phyloP scores from a whole-genome alignment of 306 rosid genomes.

The Quercus dentata region DNA sequence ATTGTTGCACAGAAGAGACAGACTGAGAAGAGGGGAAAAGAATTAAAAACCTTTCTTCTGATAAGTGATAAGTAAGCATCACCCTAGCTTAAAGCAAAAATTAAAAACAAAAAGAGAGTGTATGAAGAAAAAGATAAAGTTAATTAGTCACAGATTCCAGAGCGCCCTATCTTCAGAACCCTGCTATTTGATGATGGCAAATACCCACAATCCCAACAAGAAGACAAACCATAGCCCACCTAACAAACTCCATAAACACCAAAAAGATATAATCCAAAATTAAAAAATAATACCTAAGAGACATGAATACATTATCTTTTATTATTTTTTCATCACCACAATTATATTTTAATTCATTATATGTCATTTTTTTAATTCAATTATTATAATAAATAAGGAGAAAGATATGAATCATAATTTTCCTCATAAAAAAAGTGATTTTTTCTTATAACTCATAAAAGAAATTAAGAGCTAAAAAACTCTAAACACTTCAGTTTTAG shows the following conservation, averaged over 20 bases:
- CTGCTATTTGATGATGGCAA: conserved; percentile 33
- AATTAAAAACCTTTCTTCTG: not conserved
- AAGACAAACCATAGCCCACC: conserved; percentile 72
- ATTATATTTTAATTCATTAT: too few species aligned
- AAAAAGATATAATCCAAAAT: not conserved
- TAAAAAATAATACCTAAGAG: too few species aligned
- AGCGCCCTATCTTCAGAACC: conserved; percentile 21
- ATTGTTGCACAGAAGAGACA: conserved; percentile 9
- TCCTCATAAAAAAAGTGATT: too few species aligned
- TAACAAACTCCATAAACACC: conserved; percentile 25
- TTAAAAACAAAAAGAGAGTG: conserved; percentile 25
- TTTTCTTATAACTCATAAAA: too few species aligned
- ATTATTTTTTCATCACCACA: too few species aligned
- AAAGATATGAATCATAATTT: too few species aligned
- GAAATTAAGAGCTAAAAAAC: too few species aligned
- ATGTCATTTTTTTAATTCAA: too few species aligned
- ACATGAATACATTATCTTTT: too few species aligned
- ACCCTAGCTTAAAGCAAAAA: conserved; percentile 28
- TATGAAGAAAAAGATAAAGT: conserved; percentile 36
- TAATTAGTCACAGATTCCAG: conserved; percentile 47
- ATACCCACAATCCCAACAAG: conserved; percentile 52
- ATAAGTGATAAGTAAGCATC: conserved; percentile 13
- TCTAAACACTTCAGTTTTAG: too few species aligned
- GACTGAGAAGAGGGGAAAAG: not conserved
- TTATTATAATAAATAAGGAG: too few species aligned